These are phyloP conservation scores for Pyrenophora teres DNA, from an alignment of 2,329 filamentous ascomycete species.

Conservation along the genomic window DNA sequence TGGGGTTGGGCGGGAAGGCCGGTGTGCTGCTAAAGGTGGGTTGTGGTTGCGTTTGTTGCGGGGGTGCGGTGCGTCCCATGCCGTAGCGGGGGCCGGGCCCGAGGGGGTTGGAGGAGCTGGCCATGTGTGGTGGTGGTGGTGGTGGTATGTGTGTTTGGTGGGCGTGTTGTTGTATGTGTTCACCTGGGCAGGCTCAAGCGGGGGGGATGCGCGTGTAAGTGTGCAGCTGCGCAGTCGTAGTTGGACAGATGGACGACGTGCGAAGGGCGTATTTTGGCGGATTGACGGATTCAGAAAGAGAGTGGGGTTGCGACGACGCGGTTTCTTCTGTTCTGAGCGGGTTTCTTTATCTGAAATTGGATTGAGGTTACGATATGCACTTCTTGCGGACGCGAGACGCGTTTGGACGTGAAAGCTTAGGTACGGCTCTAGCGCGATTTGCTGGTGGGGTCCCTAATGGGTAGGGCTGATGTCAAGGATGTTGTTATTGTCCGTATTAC, in stretches of 20 bases:
- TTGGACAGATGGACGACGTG: background rate
- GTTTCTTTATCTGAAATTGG: slow-evolving; percentile 19
- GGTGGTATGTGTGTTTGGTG: background rate
- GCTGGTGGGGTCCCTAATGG: slow-evolving; percentile 6
- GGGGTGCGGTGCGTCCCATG: slow-evolving; percentile 47
- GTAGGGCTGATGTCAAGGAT: slow-evolving; percentile 9
- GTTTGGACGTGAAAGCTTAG: slow-evolving; percentile 22
- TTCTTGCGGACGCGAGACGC: slow-evolving; percentile 26
- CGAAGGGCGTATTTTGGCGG: background rate
- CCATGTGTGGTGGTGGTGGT: slow-evolving; percentile 47
- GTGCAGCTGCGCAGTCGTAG: slow-evolving; percentile 4
- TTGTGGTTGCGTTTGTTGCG: slow-evolving; percentile 21
- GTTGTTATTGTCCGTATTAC: background rate
- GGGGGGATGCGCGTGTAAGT: slow-evolving; percentile 2
- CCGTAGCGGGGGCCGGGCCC: slow-evolving; percentile 61
- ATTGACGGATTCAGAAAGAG: background rate
- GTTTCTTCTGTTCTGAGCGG: background rate
- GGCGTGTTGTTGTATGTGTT: background rate
- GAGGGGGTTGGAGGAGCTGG: slow-evolving; percentile 58
- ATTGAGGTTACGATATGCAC: slow-evolving; percentile 13
- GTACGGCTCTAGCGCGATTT: slow-evolving; percentile 22
- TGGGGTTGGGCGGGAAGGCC: slow-evolving; percentile 51
- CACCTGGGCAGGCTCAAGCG: slow-evolving; percentile 1
- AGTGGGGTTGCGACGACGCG: slow-evolving; percentile 7
- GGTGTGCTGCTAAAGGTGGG: slow-evolving; percentile 39